These are phyloP conservation scores for Geranium brycei DNA, from an alignment of 345 rosid species.

Conservation along the genomic window DNA sequence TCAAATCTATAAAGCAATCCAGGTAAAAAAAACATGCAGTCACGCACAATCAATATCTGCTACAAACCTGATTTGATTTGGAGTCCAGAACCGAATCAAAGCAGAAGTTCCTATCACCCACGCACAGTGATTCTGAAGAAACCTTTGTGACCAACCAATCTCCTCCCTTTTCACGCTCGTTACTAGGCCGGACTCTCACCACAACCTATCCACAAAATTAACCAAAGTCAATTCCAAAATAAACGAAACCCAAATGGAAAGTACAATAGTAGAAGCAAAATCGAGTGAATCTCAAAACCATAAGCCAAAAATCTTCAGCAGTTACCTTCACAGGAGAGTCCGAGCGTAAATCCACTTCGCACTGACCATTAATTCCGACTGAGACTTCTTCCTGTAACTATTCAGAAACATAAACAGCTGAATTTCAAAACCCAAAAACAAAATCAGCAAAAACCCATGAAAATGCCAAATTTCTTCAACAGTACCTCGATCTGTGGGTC, in stretches of 20 bases:
- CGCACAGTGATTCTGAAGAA: constrained; percentile 41
- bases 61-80: constrained; percentile 58
- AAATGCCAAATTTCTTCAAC: neutral
- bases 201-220: constrained; percentile 36
- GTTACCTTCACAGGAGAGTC: neutral
- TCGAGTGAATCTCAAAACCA: constrained; percentile 4
- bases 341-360: neutral
- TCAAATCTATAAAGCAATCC: no score
- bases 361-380: neutral
- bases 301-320: neutral
- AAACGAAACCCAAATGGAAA: neutral
- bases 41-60: neutral
- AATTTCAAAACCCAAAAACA: neutral
- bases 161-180: constrained; percentile 25
- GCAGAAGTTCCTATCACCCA: constrained; percentile 50
- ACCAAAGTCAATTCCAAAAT: neutral
- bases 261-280: neutral
- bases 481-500: constrained; percentile 74
- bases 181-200: constrained; percentile 62
- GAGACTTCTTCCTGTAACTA: neutral
- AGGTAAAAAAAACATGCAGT: neutral
- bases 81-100: constrained; percentile 79
- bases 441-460: neutral
- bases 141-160: constrained; percentile 36
- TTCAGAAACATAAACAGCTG: neutral